These are phyloP conservation scores for Scytalidium sp. DNA, from an alignment of 2,329 filamentous ascomycete species.

Conservation along the genomic window DNA sequence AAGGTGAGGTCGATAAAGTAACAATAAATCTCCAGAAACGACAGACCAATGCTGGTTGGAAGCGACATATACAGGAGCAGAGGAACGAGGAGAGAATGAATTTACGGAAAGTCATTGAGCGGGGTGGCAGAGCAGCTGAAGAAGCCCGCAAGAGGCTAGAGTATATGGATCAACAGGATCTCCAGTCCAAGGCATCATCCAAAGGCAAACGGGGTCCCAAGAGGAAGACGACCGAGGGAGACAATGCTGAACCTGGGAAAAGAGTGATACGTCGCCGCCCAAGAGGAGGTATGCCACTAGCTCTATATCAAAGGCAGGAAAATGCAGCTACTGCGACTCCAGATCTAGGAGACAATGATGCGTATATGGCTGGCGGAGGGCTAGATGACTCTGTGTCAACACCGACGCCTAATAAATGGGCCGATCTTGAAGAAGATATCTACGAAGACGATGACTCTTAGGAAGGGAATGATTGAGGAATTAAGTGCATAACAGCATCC, in stretches of 20 bases:
- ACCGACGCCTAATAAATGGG: conserved; percentile 2
- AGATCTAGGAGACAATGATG: not conserved
- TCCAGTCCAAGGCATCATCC: not conserved
- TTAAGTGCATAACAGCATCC: no score
- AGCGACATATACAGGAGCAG: conserved; percentile 8
- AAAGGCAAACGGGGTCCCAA: not conserved
- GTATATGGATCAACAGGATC: conserved; percentile 17
- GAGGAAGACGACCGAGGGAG: not conserved
- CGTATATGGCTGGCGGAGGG: not conserved
- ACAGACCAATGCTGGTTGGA: conserved; percentile 18
- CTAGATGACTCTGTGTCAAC: not conserved
- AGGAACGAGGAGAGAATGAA: conserved; percentile 14
- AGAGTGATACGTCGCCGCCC: conserved; percentile 1
- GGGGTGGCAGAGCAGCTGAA: conserved; percentile 6
- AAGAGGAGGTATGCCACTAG: conserved; percentile 1
- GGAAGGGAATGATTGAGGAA: conserved; percentile 12
- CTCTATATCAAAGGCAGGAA: conserved; percentile 1
- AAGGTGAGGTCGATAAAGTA: conserved; percentile 63
- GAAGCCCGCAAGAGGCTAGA: conserved; percentile 12
- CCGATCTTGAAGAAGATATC: conserved; percentile 1
- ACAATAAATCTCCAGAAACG: conserved; percentile 51
- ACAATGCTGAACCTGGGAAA: not conserved
- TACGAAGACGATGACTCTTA: conserved; percentile 4
- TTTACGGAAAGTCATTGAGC: conserved; percentile 12
- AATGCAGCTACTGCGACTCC: not conserved